Percentiles rank a stretch among this genome's conserved stretches.
Evolutionary conservation across 371 early-diverging fungal species (phyloP).

Genomic region (Rhizopus sp.): DNA sequence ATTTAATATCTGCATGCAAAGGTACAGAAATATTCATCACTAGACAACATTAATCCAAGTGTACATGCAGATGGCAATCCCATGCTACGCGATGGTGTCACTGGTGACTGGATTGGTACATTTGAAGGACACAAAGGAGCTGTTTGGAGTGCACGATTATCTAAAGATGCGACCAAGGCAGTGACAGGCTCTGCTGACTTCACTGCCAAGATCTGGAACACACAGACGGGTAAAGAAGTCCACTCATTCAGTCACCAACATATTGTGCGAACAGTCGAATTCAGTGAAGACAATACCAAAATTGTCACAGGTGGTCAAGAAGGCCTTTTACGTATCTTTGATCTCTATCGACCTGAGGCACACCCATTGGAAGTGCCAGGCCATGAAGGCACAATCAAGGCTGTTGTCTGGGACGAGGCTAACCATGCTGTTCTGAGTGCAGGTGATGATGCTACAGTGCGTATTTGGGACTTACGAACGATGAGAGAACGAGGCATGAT

Average conservation of each 20-base stretch:
- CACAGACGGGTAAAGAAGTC: constrained; percentile 69
- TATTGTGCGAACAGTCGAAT: constrained; percentile 83
- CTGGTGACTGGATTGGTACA: constrained; percentile 92
- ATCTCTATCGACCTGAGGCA: constrained; percentile 68
- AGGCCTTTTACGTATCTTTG: constrained; percentile 77
- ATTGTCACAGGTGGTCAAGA: constrained; percentile 86
- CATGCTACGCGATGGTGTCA: constrained; percentile 81
- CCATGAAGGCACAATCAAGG: constrained; percentile 67
- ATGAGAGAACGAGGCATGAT: constrained; percentile 61
- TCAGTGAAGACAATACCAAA: constrained; percentile 66
- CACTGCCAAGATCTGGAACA: constrained; percentile 86
- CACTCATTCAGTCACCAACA: constrained; percentile 74
- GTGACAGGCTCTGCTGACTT: constrained; percentile 92
- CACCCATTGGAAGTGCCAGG: constrained; percentile 55
- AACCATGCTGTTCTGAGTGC: constrained; percentile 61
- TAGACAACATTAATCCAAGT: background rate
- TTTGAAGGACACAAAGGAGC: constrained; percentile 89
- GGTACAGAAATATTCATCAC: constrained; percentile 47
- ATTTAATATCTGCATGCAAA: constrained; percentile 88
- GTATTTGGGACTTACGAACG: constrained; percentile 76
- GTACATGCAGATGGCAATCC: constrained; percentile 74
- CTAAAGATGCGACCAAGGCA: constrained; percentile 70
- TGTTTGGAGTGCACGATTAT: constrained; percentile 86
- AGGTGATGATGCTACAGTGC: constrained; percentile 62
- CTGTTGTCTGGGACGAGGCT: constrained; percentile 71